Evolutionary conservation across 345 rosid species (phyloP).

Genomic region (Chamaenerion angustifolium): DNA sequence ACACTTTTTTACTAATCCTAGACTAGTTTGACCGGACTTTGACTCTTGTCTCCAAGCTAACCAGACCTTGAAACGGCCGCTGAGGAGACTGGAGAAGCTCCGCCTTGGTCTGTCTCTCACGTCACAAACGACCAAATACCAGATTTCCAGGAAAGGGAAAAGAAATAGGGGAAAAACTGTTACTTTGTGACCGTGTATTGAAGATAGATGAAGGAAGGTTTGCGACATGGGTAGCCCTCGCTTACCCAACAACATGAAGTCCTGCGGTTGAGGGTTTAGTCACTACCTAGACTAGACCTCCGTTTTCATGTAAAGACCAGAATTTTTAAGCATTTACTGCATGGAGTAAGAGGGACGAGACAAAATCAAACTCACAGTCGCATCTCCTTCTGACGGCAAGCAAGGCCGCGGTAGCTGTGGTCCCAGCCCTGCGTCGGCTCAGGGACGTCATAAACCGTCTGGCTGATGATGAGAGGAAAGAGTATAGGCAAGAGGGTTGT

Average conservation of each 20-base stretch:
- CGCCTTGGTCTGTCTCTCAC: background rate
- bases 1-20: background rate
- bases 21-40: background rate
- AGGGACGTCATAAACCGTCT: constrained; percentile 14
- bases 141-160: no score
- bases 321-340: background rate
- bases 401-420: constrained; percentile 16
- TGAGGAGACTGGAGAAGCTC: no score
- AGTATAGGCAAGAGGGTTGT: constrained; percentile 31
- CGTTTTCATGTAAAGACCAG: background rate
- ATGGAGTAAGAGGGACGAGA: background rate
- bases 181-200: no score
- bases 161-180: background rate
- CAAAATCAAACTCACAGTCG: constrained; percentile 25
- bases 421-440: constrained; percentile 15
- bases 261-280: no score
- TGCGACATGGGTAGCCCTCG: no score
- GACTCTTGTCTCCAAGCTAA: background rate
- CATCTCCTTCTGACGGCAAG: constrained; percentile 20
- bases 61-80: background rate
- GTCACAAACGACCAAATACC: background rate
- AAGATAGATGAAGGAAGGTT: no score
- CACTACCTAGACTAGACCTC: no score
- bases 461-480: constrained; percentile 40
- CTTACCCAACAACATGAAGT: no score